These are phyloP conservation scores for Nicotiana benthamiana DNA, from an alignment of 257 asterid species.

Conservation along the genomic window DNA sequence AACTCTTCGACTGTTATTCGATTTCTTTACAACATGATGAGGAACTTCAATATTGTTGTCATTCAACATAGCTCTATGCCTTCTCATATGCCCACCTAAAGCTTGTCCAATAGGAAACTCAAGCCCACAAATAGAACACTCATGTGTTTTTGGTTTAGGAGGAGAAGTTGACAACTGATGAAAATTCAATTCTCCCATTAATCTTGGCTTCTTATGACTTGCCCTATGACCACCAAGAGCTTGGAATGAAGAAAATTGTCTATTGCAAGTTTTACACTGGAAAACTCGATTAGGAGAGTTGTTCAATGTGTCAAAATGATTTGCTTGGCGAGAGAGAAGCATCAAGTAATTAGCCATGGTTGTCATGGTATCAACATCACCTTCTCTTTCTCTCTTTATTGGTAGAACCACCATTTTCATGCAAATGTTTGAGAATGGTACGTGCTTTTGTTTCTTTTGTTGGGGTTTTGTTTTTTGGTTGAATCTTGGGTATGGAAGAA, in stretches of 20 bases:
- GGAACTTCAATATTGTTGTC: slow-evolving; percentile 16
- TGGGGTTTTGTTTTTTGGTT: neutral
- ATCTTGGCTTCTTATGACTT: slow-evolving; percentile 58
- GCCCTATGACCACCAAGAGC: slow-evolving; percentile 85
- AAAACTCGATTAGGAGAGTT: slow-evolving; percentile 25
- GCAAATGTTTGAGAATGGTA: neutral
- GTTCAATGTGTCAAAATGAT: neutral
- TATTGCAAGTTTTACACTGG: slow-evolving; percentile 58
- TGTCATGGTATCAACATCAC: slow-evolving; percentile 12
- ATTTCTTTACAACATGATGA: slow-evolving; percentile 35
- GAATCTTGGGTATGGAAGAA: neutral
- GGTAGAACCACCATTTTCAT: slow-evolving; percentile 9
- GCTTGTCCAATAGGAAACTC: slow-evolving; percentile 63
- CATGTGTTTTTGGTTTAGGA: slow-evolving; percentile 52
- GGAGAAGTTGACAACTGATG: slow-evolving; percentile 20
- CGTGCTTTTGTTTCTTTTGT: neutral
- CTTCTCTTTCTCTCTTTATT: slow-evolving; percentile 31
- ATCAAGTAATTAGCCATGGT: slow-evolving; percentile 40
- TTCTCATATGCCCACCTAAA: slow-evolving; percentile 67
- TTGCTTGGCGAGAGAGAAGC: slow-evolving; percentile 23
- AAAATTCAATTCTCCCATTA: slow-evolving; percentile 16
- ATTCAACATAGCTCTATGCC: slow-evolving; percentile 34
- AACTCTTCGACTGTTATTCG: slow-evolving; percentile 38
- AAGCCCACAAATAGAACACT: slow-evolving; percentile 51
- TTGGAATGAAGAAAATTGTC: slow-evolving; percentile 62